Evolutionary conservation across 2,329 filamentous ascomycete genomes (phyloP).

Genomic region (Neopestalotiopsis clavispora): DNA sequence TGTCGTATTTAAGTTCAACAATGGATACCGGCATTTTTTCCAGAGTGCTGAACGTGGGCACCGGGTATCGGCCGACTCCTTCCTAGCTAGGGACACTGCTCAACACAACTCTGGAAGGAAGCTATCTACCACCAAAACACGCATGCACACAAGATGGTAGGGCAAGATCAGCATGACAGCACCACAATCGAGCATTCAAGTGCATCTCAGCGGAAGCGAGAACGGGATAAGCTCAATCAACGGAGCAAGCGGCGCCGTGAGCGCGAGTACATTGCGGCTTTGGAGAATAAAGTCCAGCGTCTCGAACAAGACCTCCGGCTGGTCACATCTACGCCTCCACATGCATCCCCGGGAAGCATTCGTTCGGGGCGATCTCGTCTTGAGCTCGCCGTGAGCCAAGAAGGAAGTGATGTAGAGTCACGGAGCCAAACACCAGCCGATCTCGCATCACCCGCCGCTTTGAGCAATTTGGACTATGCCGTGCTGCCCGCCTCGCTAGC

Average conservation of each 20-base stretch:
- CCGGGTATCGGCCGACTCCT: no score
- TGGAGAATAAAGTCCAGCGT: neutral
- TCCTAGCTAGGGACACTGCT: no score
- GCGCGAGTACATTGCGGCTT: slow-evolving; percentile 5
- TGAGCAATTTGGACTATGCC: neutral
- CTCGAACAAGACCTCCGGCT: slow-evolving; percentile 7
- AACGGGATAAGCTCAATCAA: slow-evolving; percentile 8
- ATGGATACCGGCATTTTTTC: no score
- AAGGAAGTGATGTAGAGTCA: neutral
- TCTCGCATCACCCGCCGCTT: neutral
- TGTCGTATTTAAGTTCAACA: no score
- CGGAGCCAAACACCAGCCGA: neutral
- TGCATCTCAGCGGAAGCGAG: slow-evolving; percentile 6
- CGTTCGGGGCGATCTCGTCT: neutral
- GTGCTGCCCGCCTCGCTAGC: neutral
- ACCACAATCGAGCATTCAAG: neutral
- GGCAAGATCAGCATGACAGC: neutral
- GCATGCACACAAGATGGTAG: neutral
- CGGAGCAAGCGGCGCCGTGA: slow-evolving; percentile 1
- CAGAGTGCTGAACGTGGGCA: no score
- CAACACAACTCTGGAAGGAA: neutral
- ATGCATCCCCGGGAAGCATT: neutral
- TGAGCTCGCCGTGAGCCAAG: neutral
- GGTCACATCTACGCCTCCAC: neutral
- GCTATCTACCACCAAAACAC: neutral